phyloP scores from a whole-genome alignment of 2,329 filamentous ascomycete genomes.

The Colletotrichum sp. region DNA sequence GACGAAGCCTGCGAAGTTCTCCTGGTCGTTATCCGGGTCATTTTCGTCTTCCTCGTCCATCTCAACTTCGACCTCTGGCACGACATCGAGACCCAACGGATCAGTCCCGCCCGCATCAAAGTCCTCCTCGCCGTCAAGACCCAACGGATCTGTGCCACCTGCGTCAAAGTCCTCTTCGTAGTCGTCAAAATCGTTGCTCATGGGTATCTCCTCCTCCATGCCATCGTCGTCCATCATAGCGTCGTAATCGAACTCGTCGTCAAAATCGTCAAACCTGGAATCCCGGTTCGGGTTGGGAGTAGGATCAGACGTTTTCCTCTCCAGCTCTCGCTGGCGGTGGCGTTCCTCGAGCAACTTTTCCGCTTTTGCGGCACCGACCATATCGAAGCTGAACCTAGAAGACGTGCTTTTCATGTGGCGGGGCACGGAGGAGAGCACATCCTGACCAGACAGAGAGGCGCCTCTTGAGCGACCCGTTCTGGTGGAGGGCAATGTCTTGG shows the following conservation, averaged over 20 bases:
- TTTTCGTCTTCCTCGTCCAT: conserved; percentile 29
- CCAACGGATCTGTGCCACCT: conserved; percentile 26
- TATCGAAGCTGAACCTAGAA: conserved; percentile 83
- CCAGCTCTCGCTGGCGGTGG: conserved; percentile 70
- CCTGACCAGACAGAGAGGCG: conserved; percentile 53
- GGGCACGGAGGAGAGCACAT: conserved; percentile 56
- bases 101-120: neutral
- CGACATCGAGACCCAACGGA: neutral
- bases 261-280: conserved; percentile 65
- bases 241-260: conserved; percentile 69
- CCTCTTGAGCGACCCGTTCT: conserved; percentile 54
- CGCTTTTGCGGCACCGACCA: conserved; percentile 71
- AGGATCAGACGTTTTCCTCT: conserved; percentile 53
- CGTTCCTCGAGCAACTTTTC: conserved; percentile 76
- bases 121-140: conserved; percentile 7
- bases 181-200: conserved; percentile 53
- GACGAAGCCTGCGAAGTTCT: conserved; percentile 65
- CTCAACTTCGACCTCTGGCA: conserved; percentile 10
- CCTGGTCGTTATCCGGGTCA: conserved; percentile 61
- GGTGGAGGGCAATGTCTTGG: conserved; percentile 36
- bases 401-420: conserved; percentile 78
- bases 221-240: conserved; percentile 70
- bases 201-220: conserved; percentile 71
- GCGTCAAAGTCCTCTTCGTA: conserved; percentile 34
- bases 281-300: conserved; percentile 46